A percentile compares a stretch with the other conserved stretches of the same genome.
phyloP scores from a whole-genome alignment of 108 stramenopile species.

The Nitzschia inconspicua region DNA sequence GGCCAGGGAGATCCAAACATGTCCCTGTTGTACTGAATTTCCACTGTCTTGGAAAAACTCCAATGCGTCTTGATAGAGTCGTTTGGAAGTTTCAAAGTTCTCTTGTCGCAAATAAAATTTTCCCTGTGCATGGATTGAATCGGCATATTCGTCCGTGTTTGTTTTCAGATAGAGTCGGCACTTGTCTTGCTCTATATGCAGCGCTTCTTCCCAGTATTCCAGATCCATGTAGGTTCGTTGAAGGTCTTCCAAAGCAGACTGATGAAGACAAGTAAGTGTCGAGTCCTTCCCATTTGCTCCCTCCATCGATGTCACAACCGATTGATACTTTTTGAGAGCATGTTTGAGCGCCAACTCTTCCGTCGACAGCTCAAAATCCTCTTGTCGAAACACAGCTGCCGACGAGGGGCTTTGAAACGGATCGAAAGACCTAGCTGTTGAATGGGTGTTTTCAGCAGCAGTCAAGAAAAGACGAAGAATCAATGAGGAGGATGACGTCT shows the following conservation, averaged over 20 bases:
- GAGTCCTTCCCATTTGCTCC: too few relatives aligned
- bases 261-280: too few relatives aligned
- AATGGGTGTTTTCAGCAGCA: not conserved
- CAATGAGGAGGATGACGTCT: too few relatives aligned
- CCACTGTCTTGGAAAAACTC: constrained; percentile 20
- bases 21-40: constrained; percentile 23
- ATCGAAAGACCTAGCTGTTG: constrained; percentile 3
- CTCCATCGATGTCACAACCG: too few relatives aligned
- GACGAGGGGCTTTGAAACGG: constrained; percentile 11
- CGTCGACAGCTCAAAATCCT: not conserved
- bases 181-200: constrained; percentile 23
- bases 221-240: constrained; percentile 32
- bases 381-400: constrained; percentile 15
- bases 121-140: constrained; percentile 29
- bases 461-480: too few relatives aligned
- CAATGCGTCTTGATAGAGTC: constrained; percentile 36
- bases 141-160: constrained; percentile 26
- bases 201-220: constrained; percentile 43
- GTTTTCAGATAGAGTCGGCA: not conserved
- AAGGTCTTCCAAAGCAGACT: constrained; percentile 13
- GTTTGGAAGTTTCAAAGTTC: constrained; percentile 16
- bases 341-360: constrained; percentile 14
- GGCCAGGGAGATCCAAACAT: constrained; percentile 38
- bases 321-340: not conserved
- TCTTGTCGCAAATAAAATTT: constrained; percentile 37